Base-by-base conservation (phyloP, 176 grass and related monocot genomes). In the Calamus simplicifolius region DNA sequence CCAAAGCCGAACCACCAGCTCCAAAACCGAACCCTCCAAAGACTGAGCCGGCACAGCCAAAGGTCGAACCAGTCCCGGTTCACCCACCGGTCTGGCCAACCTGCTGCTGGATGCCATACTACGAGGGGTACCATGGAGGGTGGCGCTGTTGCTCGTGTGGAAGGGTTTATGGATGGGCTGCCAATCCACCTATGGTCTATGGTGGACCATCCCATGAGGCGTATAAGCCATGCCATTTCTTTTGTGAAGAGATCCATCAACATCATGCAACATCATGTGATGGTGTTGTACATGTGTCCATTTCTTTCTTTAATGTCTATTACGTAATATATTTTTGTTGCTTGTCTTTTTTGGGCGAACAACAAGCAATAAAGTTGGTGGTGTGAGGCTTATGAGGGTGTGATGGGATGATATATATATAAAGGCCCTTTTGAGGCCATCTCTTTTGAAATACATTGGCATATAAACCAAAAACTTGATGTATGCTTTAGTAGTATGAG, bases 201-300 rank as follows among this genome's bases (percentile, higher is more conserved):
- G 74, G 74, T 19, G 64, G 74, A 6, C 25, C 50, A 14, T 15
- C 30, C 14, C 19, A 61, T 48, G 56, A 54, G 7, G 54, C 19
- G 15, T 73, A 56, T 26, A 79, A 73, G 61, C 18, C 38, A 31
- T 52, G 8, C 29, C 69, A 73, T 16, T 58, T 30, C 54, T 53
- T 79, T 30, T 79, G 49, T 16, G 77, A 79, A 28, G 77, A 79
- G 69, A 73, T 52, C 25, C 71, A 21, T 30, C 69, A 0, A 14
- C 69, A 0, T 79, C 69, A 0, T 79, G 77, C 67, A 72, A 48
- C 16, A 26, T 79, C 15, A 79, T 79, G 77, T 79, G 69, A 79
- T 52, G 18, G 6, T 50, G n/a, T n/a, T n/a, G n/a, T n/a, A n/a
- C n/a, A n/a, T n/a, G 28, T 50, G 4, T 5, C 14, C 2, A 16